These are phyloP conservation scores for Didymellaceae sp. DNA, from an alignment of 2,329 filamentous ascomycete species.

Conservation along the genomic window DNA sequence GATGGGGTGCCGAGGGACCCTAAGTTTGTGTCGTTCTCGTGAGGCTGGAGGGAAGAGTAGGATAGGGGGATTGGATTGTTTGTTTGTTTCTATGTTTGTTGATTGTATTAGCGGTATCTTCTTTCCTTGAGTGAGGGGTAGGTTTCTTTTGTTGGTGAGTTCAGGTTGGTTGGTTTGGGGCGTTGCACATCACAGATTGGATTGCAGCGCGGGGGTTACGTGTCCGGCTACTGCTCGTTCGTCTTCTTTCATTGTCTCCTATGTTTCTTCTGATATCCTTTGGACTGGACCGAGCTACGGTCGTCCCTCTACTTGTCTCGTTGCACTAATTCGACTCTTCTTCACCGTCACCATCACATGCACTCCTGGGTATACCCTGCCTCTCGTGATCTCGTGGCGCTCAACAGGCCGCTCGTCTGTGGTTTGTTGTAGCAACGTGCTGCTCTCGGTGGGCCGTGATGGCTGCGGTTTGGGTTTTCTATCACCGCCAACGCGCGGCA, in stretches of 20 bases:
- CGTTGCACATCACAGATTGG: not conserved
- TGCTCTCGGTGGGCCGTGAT: no score
- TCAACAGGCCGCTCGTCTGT: not conserved
- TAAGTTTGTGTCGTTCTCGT: constrained; percentile 92
- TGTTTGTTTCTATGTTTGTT: no score
- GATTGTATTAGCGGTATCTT: constrained; percentile 5
- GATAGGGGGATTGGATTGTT: not conserved
- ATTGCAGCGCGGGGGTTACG: no score
- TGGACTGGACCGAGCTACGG: not conserved
- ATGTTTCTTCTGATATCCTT: constrained; percentile 15
- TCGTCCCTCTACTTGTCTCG: not conserved
- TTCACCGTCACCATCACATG: not conserved
- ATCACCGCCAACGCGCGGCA: constrained; percentile 1
- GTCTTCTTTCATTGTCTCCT: constrained; percentile 10
- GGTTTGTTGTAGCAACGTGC: not conserved
- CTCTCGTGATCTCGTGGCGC: not conserved
- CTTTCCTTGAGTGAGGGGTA: not conserved
- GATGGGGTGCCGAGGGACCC: constrained; percentile 90
- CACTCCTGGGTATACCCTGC: not conserved
- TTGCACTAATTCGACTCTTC: not conserved
- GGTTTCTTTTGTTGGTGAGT: not conserved
- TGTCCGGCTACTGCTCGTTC: not conserved
- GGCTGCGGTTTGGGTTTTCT: not conserved
- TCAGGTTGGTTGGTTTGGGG: not conserved
- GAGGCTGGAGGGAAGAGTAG: not conserved